Evolutionary conservation across 2,329 filamentous ascomycete genomes (phyloP), one percentile per base, ranked within the genome.

Genomic region (Penicillium capsulatum): DNA sequence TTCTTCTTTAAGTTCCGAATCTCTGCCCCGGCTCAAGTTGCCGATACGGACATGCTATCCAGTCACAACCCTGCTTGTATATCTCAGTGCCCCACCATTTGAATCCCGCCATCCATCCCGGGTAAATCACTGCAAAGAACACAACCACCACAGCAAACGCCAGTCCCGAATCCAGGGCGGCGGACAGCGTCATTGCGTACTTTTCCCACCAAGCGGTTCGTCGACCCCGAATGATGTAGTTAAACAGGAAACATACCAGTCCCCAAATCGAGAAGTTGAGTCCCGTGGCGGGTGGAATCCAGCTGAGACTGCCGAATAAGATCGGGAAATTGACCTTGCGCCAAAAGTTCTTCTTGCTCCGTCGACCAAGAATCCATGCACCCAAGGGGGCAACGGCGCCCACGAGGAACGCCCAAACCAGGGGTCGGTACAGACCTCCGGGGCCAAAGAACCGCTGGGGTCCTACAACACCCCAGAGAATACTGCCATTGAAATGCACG

Each of bases 181-280:
- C 87, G 42, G 83, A 87, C 36, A 94, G 71, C 3, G 86, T 90
- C 86, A 94, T 92, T 28, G 86, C 91, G 63, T 94, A 94, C 65
- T 94, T 92, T 33, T 80, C 80, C 88, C 88, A 94, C 88, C 88
- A 94, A 1, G 79, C 81, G n/a, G 71, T 72, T 17, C 79, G 83
- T 15, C 83, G 73, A 24, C 78, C 78, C 59, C 81, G 80, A 54
- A 94, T 76, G 44, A 83, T 65, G 58, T 83, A 83, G 63, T 94
- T 92, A 71, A 94, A 94, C 19, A 87, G 53, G 62, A 83, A 94
- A 68, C 86, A 92, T 10, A 94, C 85, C 6, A 92, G 67, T 0
- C 83, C 85, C 86, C 88, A 94, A 30, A 91, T 84, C 2, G 81
- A 86, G 60, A 92, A 94, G 63, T 94, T 94, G 48, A 94, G 80